Evolutionary conservation across 768 basidiomycete species (phyloP), one percentile per base, ranked within the genome.

Genomic region (Tephrocybe sp.): DNA sequence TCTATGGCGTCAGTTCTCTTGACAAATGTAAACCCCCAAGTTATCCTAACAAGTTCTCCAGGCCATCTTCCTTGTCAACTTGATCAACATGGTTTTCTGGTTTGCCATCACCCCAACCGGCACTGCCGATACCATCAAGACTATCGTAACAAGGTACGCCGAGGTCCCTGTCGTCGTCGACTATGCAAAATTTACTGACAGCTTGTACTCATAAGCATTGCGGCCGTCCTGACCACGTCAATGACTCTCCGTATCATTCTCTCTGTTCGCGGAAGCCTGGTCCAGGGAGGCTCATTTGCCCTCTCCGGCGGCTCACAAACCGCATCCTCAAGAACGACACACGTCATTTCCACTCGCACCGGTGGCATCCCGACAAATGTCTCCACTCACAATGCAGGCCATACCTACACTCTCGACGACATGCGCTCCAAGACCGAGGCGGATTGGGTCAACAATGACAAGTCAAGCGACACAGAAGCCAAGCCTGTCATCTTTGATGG

Each of bases 181-280:
- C 26, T 44, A 18, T 11, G 38, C 22, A 15, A n/a, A 32, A 25
- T 35, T 19, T 9, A 38, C 44, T 32, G 40, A 38, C n/a, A n/a
- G n/a, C 32, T 16, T 49, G 21, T 22, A n/a, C 22, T 12, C 12
- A 24, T 53, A 45, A 79, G 82, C 70, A 92, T 93, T 87, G 80
- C 91, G 1, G 89, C 87, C 9, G 89, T 92, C 27, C 81, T 92
- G 52, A 92, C 91, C 24, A 84, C 88, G 32, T 89, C 90, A 15
- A 92, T 92, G 91, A 80, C 84, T 26, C 84, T 92, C 61, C 89
- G 90, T 57, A 90, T 93, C 73, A 76, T 93, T 55, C 86, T 93
- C 59, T 79, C 81, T 53, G 85, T 92, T 43, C 84, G 87, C 47
- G 90, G 89, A n/a, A 65, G 80, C 21, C 87, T 92, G 64, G 76